Base-by-base conservation (phyloP, 805 yeast genomes). In the Starmerella geochares region DNA sequence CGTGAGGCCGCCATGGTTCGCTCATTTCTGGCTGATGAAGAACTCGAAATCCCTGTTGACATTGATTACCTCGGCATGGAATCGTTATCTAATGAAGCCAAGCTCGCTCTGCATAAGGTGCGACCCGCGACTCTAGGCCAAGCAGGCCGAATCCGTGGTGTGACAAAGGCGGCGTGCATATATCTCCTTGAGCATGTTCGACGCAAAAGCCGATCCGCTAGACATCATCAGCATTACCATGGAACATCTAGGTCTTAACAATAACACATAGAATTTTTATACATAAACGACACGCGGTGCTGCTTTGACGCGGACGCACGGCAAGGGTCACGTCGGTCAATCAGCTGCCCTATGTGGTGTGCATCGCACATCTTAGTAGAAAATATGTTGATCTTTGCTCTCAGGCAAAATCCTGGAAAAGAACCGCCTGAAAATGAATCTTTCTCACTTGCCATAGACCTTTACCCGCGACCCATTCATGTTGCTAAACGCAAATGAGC, bases 111-210 rank as follows among this genome's bases (percentile, higher is more conserved):
- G 48, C 84, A 86, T 59, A 72, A 74, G 10, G 79, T 86, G 14
- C 81, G 84, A 54, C 98, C 98, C 0, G 77, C 78, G 48, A 92
- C 96, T 0, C 78, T 92, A 40, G 97, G 97, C 0, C 97, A 92
- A 63, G 97, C 97, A 0, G 75, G 95, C 62, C 73, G 97, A 58
- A 83, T 90, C 11, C 94, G 92, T 60, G 97, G 98, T 0, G 80
- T 92, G 2, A 90, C 97, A 0, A 95, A 97, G 0, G 90, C 96
- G 0, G 92, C 96, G 0, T 71, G 86, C 16, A 83, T 86, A 55
- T 94, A 85, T 61, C 71, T 88, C 42, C 84, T 80, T 37, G 60
- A 65, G 36, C 55, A 62, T 51, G 62, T 66, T 4, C 43, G 63
- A 10, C 42, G 42, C 16, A 54, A 36, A 29, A 28, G 35, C 19